phyloP scores from a whole-genome alignment of 2,329 filamentous ascomycete species.

The Trichoderma asperellum region DNA sequence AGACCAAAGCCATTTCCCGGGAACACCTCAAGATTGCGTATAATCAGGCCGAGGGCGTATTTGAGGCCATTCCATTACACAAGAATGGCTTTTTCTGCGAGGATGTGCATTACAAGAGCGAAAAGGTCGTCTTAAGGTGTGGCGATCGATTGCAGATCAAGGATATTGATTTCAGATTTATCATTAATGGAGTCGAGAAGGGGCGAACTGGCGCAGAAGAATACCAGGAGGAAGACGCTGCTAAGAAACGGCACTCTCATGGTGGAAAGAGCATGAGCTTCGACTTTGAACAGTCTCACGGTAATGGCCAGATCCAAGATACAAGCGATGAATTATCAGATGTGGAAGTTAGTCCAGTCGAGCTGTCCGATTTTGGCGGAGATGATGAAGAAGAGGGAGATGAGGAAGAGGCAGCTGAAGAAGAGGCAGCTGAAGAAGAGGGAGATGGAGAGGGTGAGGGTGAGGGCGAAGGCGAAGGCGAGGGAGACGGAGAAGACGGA shows the following conservation, averaged over 20 bases:
- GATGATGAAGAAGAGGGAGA: conserved; percentile 37
- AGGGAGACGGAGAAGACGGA: conserved; percentile 36
- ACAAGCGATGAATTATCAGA: conserved; percentile 59
- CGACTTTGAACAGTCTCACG: conserved; percentile 67
- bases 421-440: conserved; percentile 34
- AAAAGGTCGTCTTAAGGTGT: conserved; percentile 62
- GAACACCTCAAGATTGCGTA: conserved; percentile 74
- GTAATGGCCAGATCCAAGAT: conserved; percentile 59
- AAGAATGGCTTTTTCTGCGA: conserved; percentile 72
- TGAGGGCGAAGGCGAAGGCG: conserved; percentile 38
- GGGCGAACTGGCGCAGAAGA: conserved; percentile 64
- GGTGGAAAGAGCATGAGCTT: conserved; percentile 74
- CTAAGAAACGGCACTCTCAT: conserved; percentile 55
- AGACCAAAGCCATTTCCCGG: conserved; percentile 74
- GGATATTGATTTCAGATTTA: conserved; percentile 68
- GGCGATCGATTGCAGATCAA: conserved; percentile 73
- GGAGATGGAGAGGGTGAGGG: conserved; percentile 34
- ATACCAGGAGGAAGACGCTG: conserved; percentile 54
- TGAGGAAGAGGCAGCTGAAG: conserved; percentile 37
- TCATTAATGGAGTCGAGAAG: conserved; percentile 65
- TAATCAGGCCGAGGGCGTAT: conserved; percentile 64
- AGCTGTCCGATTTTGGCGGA: conserved; percentile 47
- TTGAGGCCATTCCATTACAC: conserved; percentile 65
- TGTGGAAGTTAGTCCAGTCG: conserved; percentile 47
- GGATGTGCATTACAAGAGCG: conserved; percentile 60